phyloP scores from a whole-genome alignment of 768 basidiomycete genomes.

The Russula virescens region DNA sequence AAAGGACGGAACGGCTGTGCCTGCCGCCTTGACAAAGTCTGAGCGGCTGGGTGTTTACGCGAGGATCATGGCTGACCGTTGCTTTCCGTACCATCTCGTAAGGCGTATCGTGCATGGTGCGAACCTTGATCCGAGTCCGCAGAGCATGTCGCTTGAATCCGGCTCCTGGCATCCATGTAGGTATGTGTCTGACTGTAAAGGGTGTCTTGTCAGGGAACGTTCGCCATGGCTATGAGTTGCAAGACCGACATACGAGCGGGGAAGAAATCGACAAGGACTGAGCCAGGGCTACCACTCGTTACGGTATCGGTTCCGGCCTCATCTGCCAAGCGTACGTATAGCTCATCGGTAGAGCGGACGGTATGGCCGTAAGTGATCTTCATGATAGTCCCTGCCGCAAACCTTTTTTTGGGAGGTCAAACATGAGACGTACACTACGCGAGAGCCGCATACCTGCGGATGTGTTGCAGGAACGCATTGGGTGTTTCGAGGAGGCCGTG shows the following conservation, averaged over 20 bases:
- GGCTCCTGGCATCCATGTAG: constrained; percentile 25
- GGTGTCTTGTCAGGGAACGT: not conserved
- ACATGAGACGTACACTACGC: not conserved
- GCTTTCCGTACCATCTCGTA: constrained; percentile 23
- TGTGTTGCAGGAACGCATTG: constrained; percentile 27
- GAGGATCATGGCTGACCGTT: constrained; percentile 7
- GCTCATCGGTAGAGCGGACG: constrained; percentile 30
- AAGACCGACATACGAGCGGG: constrained; percentile 28
- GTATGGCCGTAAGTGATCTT: constrained; percentile 33
- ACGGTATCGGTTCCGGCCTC: constrained; percentile 26
- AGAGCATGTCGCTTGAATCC: constrained; percentile 25
- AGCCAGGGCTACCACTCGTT: constrained; percentile 26
- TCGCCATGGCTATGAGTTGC: not conserved
- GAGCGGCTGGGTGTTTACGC: not conserved
- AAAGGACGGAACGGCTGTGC: constrained; percentile 23
- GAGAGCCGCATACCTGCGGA: constrained; percentile 25
- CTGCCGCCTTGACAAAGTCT: constrained; percentile 18
- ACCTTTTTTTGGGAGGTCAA: constrained; percentile 23
- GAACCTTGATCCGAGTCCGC: constrained; percentile 21
- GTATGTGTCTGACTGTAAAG: constrained; percentile 18
- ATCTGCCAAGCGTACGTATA: constrained; percentile 30
- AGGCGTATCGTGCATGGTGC: constrained; percentile 21
- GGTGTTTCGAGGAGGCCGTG: constrained; percentile 28
- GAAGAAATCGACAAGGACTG: constrained; percentile 34
- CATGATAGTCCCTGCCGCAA: constrained; percentile 30